Conservation (phyloP, 163 green algal species). For the Botryococcus braunii region DNA sequence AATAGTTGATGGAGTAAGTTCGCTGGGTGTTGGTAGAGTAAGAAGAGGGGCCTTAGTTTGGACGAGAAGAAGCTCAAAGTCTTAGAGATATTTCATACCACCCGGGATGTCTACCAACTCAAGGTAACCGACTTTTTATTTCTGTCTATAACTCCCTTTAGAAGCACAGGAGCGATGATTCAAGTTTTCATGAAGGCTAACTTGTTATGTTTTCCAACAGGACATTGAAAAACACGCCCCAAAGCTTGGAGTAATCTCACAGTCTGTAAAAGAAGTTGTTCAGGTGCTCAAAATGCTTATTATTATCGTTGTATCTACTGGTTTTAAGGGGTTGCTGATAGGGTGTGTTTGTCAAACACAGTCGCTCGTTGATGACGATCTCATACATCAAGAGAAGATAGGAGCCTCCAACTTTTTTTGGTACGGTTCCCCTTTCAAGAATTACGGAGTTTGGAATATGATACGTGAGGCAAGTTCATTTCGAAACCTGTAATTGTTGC, state of each 20-base stretch:
- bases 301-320: not conserved
- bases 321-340: not conserved
- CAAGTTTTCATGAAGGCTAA: not conserved
- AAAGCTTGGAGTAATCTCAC: slow-evolving; percentile 71
- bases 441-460: not conserved
- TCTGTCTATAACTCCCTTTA: not conserved
- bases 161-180: not conserved
- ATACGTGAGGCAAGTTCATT: too few species aligned
- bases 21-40: slow-evolving; percentile 13
- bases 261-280: slow-evolving; percentile 84
- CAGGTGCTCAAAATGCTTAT: too few species aligned
- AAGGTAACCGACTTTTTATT: slow-evolving; percentile 35
- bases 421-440: slow-evolving; percentile 15
- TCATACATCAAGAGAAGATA: slow-evolving; percentile 72
- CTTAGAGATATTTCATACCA: slow-evolving; percentile 76
- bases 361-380: slow-evolving; percentile 76
- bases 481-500: too few species aligned
- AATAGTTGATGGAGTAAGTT: too few species aligned
- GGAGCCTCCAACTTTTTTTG: slow-evolving; percentile 84
- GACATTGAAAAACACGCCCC: slow-evolving; percentile 79
- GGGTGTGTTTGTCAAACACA: slow-evolving; percentile 25
- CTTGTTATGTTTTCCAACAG: slow-evolving; percentile 24
- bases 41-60: slow-evolving; percentile 43
- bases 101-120: slow-evolving; percentile 71
- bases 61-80: slow-evolving; percentile 55